Conservation (phyloP, 345 rosid genomes). For the Aquilaria yunnanensis region DNA sequence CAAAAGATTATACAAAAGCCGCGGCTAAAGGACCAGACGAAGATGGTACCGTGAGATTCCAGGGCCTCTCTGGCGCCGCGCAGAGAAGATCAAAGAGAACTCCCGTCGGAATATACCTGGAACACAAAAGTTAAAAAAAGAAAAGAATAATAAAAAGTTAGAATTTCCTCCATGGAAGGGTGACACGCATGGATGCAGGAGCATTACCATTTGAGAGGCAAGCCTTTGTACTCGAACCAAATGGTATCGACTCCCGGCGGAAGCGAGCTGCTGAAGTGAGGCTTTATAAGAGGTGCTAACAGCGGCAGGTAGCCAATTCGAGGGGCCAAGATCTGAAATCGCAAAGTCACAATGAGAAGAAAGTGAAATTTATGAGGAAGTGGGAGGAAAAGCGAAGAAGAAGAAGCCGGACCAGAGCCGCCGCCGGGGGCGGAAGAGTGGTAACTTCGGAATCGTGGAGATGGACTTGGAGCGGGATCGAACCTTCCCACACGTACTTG, state of each 20-base stretch:
- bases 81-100: slow-evolving; percentile 91
- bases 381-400: background rate
- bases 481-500: slow-evolving; percentile 81
- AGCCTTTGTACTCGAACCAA: slow-evolving; percentile 90
- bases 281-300: slow-evolving; percentile 54
- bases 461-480: slow-evolving; percentile 82
- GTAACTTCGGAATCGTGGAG: slow-evolving; percentile 89
- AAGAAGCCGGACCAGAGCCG: slow-evolving; percentile 39
- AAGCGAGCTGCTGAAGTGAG: slow-evolving; percentile 72
- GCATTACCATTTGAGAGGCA: slow-evolving; percentile 80
- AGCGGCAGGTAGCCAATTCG: slow-evolving; percentile 83
- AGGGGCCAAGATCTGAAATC: slow-evolving; percentile 57
- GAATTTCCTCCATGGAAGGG: background rate
- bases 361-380: background rate
- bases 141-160: background rate
- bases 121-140: background rate
- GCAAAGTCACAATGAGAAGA: background rate
- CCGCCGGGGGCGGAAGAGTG: slow-evolving; percentile 78
- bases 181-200: background rate
- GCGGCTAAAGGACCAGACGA: background rate
- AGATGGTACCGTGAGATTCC: slow-evolving; percentile 75
- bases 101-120: slow-evolving; percentile 89
- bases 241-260: slow-evolving; percentile 82
- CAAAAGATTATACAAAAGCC: background rate
- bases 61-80: slow-evolving; percentile 82